These are phyloP conservation scores for Mimosa bimucronata DNA, from an alignment of 306 rosid genomes.

Conservation along the genomic window DNA sequence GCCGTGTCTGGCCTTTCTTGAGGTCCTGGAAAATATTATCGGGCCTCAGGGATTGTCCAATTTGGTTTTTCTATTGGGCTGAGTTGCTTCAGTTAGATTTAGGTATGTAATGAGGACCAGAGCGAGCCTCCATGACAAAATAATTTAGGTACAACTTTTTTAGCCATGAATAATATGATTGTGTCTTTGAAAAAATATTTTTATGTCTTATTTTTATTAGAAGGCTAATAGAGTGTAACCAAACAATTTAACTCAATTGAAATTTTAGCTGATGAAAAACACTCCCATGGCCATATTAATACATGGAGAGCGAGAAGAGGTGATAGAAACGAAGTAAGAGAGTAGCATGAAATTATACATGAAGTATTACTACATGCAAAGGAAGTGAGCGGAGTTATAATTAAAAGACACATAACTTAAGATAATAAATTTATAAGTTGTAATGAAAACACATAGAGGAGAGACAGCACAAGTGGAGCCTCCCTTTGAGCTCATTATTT, in stretches of 20 bases:
- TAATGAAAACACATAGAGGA: neutral
- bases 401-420: neutral
- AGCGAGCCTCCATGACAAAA: neutral
- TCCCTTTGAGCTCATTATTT: neutral
- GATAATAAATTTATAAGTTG: neutral
- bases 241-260: neutral
- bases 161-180: neutral
- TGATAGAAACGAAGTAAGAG: neutral
- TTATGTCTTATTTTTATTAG: neutral
- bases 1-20: neutral
- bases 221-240: neutral
- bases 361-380: neutral
- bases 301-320: neutral
- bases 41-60: no score
- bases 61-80: neutral
- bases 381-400: neutral
- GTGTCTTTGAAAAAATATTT: neutral
- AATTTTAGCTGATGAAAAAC: neutral
- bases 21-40: no score
- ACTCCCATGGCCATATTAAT: neutral
- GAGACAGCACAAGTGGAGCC: slow-evolving; percentile 13
- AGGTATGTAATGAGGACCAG: no score
- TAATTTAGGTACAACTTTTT: neutral
- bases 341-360: neutral
- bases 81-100: no score